Base-by-base conservation (phyloP, 2,329 filamentous ascomycete genomes). In the Cercospora zeina region DNA sequence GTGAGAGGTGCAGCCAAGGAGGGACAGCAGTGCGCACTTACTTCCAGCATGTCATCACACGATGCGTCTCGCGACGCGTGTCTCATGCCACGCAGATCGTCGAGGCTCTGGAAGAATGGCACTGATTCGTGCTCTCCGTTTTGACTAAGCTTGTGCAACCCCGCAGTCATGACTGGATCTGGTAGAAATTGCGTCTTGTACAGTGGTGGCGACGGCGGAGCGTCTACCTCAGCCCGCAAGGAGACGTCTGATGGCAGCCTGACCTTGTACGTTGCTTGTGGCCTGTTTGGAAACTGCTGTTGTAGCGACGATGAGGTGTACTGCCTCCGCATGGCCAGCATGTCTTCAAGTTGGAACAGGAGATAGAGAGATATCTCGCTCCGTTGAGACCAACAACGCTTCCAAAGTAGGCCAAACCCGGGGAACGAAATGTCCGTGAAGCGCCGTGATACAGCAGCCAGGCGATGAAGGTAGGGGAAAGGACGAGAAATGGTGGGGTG, bases 151-250 rank as follows among this genome's bases (percentile, higher is more conserved):
- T 58, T 30, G 13, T 27, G 7, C 19, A 4, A 36, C 45, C 3
- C 19, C 42, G 19, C 11, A 4, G 31, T 2, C 10, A 37, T 31
- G 30, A 42, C 10, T 13, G 62, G 58, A 13, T 56, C 57, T 37
- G 55, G 37, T 21, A 63, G 57, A 54, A 58, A 63, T 36, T 63
- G 62, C 13, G 45, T 57, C 16, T 61, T 45, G 39, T 63, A 63
- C 55, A 65, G 60, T 34, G 49, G 19, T 49, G 62, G 59, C 59
- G 59, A 30, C 58, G 59, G 47, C 34, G 62, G 59, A 47, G 55
- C 27, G 39, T 45, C 24, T 24, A 10, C n/a, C 21, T 7, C n/a
- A 11, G 39, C 19, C 13, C 30, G 30, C 1, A 24, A 30, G 27
- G 30, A 24, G 6, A 6, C n/a, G 21, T 16, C 14, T 24, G 37